Evolutionary conservation across 1,284 basidiomycete genomes (phyloP).

Genomic region (Heterobasidion irregulare): DNA sequence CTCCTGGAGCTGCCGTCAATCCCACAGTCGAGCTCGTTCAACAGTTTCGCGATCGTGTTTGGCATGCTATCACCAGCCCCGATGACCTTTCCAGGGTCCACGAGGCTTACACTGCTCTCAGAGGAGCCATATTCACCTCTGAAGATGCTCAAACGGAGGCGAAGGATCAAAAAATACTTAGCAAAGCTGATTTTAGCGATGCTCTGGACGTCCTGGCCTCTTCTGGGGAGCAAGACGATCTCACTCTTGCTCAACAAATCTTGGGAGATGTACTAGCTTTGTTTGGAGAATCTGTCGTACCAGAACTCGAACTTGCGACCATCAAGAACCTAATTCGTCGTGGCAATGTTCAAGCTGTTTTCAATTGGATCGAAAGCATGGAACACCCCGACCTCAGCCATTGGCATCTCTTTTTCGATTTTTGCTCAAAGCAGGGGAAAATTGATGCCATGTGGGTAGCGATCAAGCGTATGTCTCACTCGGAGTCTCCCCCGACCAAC

Average conservation of each 20-base stretch:
- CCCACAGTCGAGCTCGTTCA: neutral
- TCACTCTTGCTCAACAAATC: conserved; percentile 39
- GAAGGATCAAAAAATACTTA: conserved; percentile 2
- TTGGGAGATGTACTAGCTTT: conserved; percentile 35
- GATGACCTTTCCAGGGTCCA: conserved; percentile 2
- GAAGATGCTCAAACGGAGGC: neutral
- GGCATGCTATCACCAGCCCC: conserved; percentile 4
- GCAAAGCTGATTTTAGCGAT: conserved; percentile 5
- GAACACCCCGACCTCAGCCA: conserved; percentile 39
- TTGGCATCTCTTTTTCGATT: conserved; percentile 42
- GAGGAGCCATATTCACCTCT: conserved; percentile 1
- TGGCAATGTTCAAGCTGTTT: conserved; percentile 31
- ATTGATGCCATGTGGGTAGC: conserved; percentile 31
- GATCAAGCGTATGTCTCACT: conserved; percentile 32
- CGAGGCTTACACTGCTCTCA: conserved; percentile 6
- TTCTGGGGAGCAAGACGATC: conserved; percentile 39
- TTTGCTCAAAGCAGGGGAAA: conserved; percentile 28
- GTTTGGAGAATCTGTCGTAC: conserved; percentile 32
- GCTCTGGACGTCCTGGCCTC: conserved; percentile 33
- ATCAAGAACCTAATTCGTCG: conserved; percentile 35
- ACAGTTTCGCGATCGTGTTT: conserved; percentile 8
- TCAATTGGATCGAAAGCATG: conserved; percentile 42
- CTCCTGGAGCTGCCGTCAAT: too few relatives aligned
- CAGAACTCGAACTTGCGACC: conserved; percentile 20
- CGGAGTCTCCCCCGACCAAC: conserved; percentile 36